Conservation (phyloP, 164 flowering plant genomes). For the Piper betle region DNA sequence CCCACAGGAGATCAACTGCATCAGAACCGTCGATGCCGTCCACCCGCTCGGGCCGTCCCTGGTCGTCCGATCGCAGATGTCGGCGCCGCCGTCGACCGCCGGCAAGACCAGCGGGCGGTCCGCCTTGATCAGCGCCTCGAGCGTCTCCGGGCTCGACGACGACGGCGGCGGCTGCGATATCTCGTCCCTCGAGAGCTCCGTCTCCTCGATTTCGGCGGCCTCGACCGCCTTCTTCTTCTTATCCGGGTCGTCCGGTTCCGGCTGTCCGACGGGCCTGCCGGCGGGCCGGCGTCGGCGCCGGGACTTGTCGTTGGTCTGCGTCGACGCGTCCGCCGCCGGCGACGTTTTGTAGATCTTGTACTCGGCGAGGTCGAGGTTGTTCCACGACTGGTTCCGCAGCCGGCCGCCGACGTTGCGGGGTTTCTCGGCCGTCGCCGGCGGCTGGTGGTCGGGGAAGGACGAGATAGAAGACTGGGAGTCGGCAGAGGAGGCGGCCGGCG, state of each 20-base stretch:
- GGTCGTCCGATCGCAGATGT: slow-evolving; percentile 20
- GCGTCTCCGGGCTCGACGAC: too few species aligned
- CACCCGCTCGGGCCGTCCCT: slow-evolving; percentile 27
- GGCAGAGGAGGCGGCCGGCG: slow-evolving; percentile 6
- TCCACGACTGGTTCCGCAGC: slow-evolving; percentile 75
- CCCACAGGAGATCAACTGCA: slow-evolving; percentile 87
- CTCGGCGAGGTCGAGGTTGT: slow-evolving; percentile 55
- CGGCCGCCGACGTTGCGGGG: slow-evolving; percentile 22
- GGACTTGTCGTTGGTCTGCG: slow-evolving; percentile 64
- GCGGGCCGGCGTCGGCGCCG: slow-evolving; percentile 17
- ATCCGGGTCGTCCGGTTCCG: background rate
- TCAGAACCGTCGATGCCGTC: slow-evolving; percentile 60
- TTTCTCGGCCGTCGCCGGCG: slow-evolving; percentile 11
- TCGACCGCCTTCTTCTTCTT: slow-evolving; percentile 4
- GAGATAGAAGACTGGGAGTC: slow-evolving; percentile 8
- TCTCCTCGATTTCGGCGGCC: too few species aligned
- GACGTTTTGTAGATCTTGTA: slow-evolving; percentile 61
- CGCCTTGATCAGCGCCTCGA: too few species aligned
- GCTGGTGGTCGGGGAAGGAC: slow-evolving; percentile 1
- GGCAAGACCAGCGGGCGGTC: too few species aligned
- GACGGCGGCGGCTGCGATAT: slow-evolving; percentile 69
- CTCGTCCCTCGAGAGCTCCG: slow-evolving; percentile 38
- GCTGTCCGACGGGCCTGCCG: slow-evolving; percentile 12
- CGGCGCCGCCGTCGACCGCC: slow-evolving; percentile 6
- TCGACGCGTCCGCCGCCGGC: slow-evolving; percentile 62